Evolutionary conservation across 345 rosid species (phyloP).

Genomic region (Streptanthus diversifolius): DNA sequence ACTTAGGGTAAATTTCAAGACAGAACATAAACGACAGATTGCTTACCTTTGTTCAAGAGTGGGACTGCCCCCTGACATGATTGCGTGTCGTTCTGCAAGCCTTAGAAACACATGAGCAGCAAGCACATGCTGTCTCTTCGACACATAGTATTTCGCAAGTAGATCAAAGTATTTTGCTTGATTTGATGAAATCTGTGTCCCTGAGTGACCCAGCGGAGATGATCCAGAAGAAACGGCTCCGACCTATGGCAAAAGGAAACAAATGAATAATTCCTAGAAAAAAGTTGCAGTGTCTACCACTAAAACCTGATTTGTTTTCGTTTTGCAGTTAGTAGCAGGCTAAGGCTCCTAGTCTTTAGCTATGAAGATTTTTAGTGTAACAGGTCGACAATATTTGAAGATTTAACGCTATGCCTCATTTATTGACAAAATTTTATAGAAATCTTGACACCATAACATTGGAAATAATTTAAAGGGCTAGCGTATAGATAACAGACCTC

Average conservation of each 20-base stretch:
- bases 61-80: constrained; percentile 53
- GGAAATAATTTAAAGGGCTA: constrained; percentile 1
- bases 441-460: not conserved
- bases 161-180: constrained; percentile 86
- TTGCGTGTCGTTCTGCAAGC: constrained; percentile 86
- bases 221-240: constrained; percentile 54
- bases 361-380: not conserved
- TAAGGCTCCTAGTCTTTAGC: constrained; percentile 16
- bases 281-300: constrained; percentile 15
- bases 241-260: constrained; percentile 42
- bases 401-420: constrained; percentile 2
- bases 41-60: constrained; percentile 80
- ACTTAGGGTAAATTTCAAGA: not conserved
- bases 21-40: too few species aligned
- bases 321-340: constrained; percentile 10
- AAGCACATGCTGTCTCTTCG: constrained; percentile 86
- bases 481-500: constrained; percentile 48
- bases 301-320: not conserved
- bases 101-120: constrained; percentile 90
- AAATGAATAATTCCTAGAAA: constrained; percentile 19
- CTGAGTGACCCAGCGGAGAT: constrained; percentile 56
- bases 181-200: constrained; percentile 49
- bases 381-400: not conserved
- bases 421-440: not conserved
- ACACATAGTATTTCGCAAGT: constrained; percentile 86